Evolutionary conservation across 495 filamentous ascomycete species (phyloP).

Genomic region (Xylaria acuta): DNA sequence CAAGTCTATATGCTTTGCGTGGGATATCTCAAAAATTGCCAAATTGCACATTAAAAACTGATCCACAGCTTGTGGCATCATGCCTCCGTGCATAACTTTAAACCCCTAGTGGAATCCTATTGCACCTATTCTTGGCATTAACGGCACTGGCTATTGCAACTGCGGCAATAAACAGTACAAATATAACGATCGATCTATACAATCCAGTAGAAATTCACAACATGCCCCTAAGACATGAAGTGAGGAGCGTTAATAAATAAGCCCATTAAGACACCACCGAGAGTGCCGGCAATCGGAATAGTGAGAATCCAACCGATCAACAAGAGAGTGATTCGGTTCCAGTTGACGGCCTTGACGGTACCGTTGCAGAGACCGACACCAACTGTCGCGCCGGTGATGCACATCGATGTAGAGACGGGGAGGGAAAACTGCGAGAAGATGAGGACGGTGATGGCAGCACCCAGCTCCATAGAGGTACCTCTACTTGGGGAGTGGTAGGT

Average conservation of each 20-base stretch:
- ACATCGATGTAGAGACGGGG: constrained; percentile 66
- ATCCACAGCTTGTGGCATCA: constrained; percentile 7
- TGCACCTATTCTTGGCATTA: background rate
- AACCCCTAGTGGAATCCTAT: background rate
- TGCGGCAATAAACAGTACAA: background rate
- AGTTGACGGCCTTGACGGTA: constrained; percentile 66
- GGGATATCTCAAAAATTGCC: constrained; percentile 10
- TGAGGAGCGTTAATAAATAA: constrained; percentile 67
- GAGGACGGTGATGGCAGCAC: constrained; percentile 69
- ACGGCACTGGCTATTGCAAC: background rate
- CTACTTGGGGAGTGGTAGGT: constrained; percentile 69
- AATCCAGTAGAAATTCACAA: background rate
- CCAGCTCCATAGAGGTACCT: constrained; percentile 70
- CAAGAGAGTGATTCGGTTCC: constrained; percentile 61
- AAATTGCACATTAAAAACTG: background rate
- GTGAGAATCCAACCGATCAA: constrained; percentile 65
- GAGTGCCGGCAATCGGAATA: constrained; percentile 65
- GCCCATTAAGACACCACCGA: constrained; percentile 67
- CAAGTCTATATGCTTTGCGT: background rate
- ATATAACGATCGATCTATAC: background rate
- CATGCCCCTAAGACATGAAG: constrained; percentile 36
- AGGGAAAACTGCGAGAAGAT: constrained; percentile 67
- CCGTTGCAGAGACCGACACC: constrained; percentile 66
- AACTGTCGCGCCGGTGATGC: constrained; percentile 64
- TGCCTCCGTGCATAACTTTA: background rate